Conservation (phyloP, 2,329 filamentous ascomycete species). For the Stagonosporopsis chrysanthemi region DNA sequence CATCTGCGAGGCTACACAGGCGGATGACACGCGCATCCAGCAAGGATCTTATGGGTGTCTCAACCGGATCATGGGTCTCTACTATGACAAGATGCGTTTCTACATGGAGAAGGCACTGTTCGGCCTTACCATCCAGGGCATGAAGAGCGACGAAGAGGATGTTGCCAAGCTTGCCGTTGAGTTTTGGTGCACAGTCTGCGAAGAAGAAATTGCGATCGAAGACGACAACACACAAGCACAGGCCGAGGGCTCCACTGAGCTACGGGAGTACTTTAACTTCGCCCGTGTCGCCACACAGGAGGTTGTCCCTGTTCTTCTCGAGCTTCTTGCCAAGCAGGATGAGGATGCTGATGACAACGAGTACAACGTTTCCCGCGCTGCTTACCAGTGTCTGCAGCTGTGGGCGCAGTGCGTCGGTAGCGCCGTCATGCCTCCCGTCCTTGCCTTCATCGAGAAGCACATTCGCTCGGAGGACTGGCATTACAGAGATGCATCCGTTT, state of each 20-base stretch:
- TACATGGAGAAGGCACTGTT: conserved; percentile 99
- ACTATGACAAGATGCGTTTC: conserved; percentile 99
- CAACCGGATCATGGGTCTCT: conserved; percentile 97
- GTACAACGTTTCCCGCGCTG: conserved; percentile 93
- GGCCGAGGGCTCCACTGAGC: conserved; percentile 78
- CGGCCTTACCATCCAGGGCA: conserved; percentile 94
- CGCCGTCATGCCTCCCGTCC: conserved; percentile 83
- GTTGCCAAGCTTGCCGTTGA: conserved; percentile 97
- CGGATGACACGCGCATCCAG: conserved; percentile 87
- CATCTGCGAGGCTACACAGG: conserved; percentile 97
- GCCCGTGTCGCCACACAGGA: conserved; percentile 90
- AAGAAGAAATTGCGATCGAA: conserved; percentile 97
- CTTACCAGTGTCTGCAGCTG: conserved; percentile 95
- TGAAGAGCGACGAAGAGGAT: conserved; percentile 98
- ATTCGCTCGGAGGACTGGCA: conserved; percentile 94
- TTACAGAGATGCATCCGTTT: conserved; percentile 91
- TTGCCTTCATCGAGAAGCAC: conserved; percentile 90
- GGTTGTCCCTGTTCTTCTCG: conserved; percentile 89
- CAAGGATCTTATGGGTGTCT: conserved; percentile 96
- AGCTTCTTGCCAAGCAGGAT: conserved; percentile 93
- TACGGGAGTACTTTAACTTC: conserved; percentile 95
- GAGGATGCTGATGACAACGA: conserved; percentile 97
- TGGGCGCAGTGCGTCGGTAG: conserved; percentile 91
- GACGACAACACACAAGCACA: conserved; percentile 86
- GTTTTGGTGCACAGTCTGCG: conserved; percentile 99